Conservation (phyloP, 345 rosid species). For the Angophora floribunda region DNA sequence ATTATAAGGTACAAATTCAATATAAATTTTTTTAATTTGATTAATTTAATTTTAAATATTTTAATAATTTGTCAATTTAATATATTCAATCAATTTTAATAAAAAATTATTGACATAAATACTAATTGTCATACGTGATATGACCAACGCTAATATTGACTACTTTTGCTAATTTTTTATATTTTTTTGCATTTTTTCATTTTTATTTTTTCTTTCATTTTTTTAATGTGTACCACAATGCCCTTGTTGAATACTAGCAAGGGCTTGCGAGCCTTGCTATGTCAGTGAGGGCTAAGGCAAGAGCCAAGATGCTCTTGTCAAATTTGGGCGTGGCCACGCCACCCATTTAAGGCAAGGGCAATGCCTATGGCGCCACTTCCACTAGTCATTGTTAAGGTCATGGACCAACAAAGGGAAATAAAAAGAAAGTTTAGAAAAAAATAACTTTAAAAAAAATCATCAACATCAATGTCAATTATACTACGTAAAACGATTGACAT, state of each 20-base stretch:
- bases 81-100: neutral
- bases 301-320: neutral
- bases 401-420: neutral
- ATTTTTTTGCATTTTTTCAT: neutral
- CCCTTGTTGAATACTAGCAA: neutral
- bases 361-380: neutral
- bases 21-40: neutral
- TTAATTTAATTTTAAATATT: neutral
- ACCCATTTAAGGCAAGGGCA: neutral
- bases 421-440: neutral
- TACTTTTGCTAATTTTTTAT: neutral
- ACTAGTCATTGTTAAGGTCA: neutral
- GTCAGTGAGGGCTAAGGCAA: neutral
- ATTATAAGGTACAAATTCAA: accelerated
- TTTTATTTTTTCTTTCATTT: too few relatives aligned
- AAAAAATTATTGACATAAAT: neutral
- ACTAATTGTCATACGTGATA: neutral
- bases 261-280: neutral
- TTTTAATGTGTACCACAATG: neutral
- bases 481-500: accelerated
- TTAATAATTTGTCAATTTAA: neutral
- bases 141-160: accelerated
- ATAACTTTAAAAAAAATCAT: neutral
- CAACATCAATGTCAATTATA: accelerated
- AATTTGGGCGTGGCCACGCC: neutral